Conservation (phyloP, 768 basidiomycete genomes). For the Amanita thiersii region DNA sequence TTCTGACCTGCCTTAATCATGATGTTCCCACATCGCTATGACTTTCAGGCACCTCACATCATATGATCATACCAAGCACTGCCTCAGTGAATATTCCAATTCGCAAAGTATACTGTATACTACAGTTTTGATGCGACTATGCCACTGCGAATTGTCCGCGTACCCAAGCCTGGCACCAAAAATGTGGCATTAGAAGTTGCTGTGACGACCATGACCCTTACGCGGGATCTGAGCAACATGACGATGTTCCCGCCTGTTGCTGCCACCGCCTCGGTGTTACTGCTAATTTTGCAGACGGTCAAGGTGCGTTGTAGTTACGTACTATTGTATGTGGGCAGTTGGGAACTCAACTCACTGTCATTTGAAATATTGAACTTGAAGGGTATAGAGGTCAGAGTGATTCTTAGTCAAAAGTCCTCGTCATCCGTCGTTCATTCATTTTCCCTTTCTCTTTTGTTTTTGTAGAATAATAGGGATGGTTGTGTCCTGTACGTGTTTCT, state of each 20-base stretch:
- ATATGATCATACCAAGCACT: too few relatives aligned
- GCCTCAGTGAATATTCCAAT: too few relatives aligned
- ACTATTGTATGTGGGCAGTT: too few relatives aligned
- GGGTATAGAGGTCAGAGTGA: constrained; percentile 17
- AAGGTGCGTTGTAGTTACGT: constrained; percentile 33
- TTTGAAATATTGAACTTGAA: not conserved
- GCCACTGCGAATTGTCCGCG: constrained; percentile 14
- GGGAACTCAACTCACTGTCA: too few relatives aligned
- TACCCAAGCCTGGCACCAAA: constrained; percentile 6
- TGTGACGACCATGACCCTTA: constrained; percentile 11
- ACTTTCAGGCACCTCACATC: too few relatives aligned
- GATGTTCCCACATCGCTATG: too few relatives aligned
- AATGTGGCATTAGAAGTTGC: constrained; percentile 15
- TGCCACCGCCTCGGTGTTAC: constrained; percentile 29
- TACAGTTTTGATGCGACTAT: constrained; percentile 9
- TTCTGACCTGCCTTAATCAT: too few relatives aligned
- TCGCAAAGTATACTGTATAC: too few relatives aligned
- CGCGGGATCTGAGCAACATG: constrained; percentile 17
- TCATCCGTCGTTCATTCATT: not conserved
- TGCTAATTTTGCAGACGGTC: constrained; percentile 36
- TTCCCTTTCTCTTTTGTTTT: not conserved
- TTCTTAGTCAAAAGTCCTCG: too few relatives aligned
- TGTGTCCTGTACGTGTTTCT: constrained; percentile 21
- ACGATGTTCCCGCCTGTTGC: constrained; percentile 32
- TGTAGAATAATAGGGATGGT: constrained; percentile 25